A percentile compares a stretch with the other conserved stretches of the same genome.
Conservation (phyloP, 257 asterid species). For the Scutellaria baicalensis region DNA sequence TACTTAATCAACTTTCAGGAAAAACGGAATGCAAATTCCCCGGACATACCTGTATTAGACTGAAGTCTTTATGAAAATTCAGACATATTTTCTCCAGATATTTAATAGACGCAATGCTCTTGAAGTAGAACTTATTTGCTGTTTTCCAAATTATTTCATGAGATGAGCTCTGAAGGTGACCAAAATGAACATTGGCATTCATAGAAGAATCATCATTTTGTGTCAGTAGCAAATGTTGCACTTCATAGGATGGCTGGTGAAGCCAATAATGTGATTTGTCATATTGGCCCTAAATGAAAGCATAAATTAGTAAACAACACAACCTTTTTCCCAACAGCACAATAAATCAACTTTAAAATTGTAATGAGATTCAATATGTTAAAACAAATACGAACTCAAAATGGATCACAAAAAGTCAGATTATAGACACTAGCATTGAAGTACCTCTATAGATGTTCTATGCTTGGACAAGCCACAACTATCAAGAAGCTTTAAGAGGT, state of each 20-base stretch:
- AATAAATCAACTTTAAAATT: not conserved
- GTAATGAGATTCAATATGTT: not conserved
- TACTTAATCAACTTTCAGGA: not conserved
- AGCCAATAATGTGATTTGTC: conserved; percentile 49
- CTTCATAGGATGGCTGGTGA: conserved; percentile 79
- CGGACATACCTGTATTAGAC: conserved; percentile 62
- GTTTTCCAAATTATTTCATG: conserved; percentile 45
- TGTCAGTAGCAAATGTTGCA: conserved; percentile 55
- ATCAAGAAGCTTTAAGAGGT: conserved; percentile 64
- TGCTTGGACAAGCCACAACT: conserved; percentile 73
- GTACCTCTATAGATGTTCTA: conserved; percentile 55
- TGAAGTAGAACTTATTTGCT: conserved; percentile 77
- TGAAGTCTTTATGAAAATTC: conserved; percentile 73
- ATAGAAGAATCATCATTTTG: conserved; percentile 26
- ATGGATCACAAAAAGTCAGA: not conserved
- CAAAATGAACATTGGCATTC: conserved; percentile 13
- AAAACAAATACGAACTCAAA: not conserved
- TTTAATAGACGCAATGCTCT: conserved; percentile 63
- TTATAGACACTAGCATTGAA: not conserved
- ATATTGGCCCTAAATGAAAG: conserved; percentile 33
- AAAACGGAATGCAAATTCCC: not conserved
- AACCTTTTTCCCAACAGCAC: not conserved
- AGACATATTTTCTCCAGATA: conserved; percentile 53
- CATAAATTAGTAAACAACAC: conserved; percentile 1
- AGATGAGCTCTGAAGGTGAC: conserved; percentile 25